phyloP scores from a whole-genome alignment of 495 filamentous ascomycete species.

The Penicillium arizonense region DNA sequence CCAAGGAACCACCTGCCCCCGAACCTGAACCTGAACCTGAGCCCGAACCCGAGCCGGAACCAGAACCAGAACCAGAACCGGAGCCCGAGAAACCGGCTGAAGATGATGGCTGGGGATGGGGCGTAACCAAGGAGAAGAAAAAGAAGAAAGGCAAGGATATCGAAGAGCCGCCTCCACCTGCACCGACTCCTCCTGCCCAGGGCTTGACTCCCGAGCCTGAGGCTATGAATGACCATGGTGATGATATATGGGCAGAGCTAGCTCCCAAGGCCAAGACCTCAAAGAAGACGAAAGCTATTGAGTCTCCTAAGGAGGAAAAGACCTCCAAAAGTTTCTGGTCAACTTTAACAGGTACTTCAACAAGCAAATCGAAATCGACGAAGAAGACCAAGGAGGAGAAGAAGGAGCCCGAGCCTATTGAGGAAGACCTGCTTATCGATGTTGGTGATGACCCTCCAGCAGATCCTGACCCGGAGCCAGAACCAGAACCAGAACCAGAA shows the following conservation, averaged over 20 bases:
- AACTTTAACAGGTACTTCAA: constrained; percentile 34
- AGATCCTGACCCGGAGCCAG: constrained; percentile 26
- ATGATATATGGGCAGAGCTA: constrained; percentile 40
- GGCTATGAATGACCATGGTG: constrained; percentile 15
- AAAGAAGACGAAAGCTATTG: constrained; percentile 35
- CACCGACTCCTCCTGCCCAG: constrained; percentile 51
- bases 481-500: constrained; percentile 24
- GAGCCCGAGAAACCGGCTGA: constrained; percentile 25
- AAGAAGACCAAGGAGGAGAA: constrained; percentile 35
- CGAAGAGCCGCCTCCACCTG: constrained; percentile 48
- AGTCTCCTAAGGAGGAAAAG: constrained; percentile 32
- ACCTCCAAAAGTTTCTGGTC: constrained; percentile 49
- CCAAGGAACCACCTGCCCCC: constrained; percentile 11
- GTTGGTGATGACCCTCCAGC: constrained; percentile 27
- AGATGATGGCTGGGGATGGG: constrained; percentile 39
- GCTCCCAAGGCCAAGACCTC: constrained; percentile 30
- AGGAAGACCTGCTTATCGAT: constrained; percentile 28
- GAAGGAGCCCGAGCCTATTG: constrained; percentile 22
- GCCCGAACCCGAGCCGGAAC: constrained; percentile 12
- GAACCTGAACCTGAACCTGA: constrained; percentile 15
- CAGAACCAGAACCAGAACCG: constrained; percentile 17
- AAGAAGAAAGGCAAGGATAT: constrained; percentile 41
- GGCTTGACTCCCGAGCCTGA: constrained; percentile 45
- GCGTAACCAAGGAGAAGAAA: constrained; percentile 42
- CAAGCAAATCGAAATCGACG: constrained; percentile 24